Base-by-base conservation (phyloP, 768 basidiomycete genomes). In the Gloeopeniophorella convolvens region DNA sequence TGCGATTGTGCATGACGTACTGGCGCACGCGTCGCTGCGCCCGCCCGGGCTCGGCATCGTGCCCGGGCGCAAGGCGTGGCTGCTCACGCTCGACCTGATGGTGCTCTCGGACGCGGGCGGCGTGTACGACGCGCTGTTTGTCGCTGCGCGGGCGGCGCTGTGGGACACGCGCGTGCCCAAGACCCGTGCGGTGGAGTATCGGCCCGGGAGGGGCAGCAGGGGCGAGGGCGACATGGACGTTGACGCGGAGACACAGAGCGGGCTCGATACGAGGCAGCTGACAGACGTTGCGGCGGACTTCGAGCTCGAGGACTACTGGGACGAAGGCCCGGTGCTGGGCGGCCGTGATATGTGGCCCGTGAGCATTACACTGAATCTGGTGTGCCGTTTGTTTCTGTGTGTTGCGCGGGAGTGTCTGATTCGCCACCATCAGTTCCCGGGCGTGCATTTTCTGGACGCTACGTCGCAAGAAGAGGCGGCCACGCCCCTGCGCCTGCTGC, bases 261-360 rank as follows among this genome's bases (percentile, higher is more conserved):
- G 79, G 2, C 76, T 87, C 33, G 79, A 80, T 57, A 84, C 80
- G 13, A 70, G 79, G 32, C 56, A 53, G 9, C 65, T 73, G 28
- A 65, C 70, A 31, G 63, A 62, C 20, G 65, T 65, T 8, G 85
- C 81, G 10, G 78, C 79, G 8, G 91, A 94, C 64, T 93, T 93
- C 58, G 91, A 94, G 67, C 73, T 93, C 18, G 75, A 81, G 10
- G 90, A 94, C 63, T 87, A 83, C 54, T 90, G 88, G 87, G 89
- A 89, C 59, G 87, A 89, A 55, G 91, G 91, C 0, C 83, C 82
- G 49, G 65, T 71, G 15, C 61, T 91, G 24, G 73, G 70, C 32
- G 82, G 81, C 2, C 70, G 80, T 53, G 78, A 85, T 2, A 57
- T 62, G 11, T 86, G 90, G 81, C 91, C 90, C 0, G 72, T 93